Evolutionary conservation across 2,329 filamentous ascomycete genomes (phyloP), one percentile per base, ranked within the genome.

Genomic region (Cryphonectria parasitica): DNA sequence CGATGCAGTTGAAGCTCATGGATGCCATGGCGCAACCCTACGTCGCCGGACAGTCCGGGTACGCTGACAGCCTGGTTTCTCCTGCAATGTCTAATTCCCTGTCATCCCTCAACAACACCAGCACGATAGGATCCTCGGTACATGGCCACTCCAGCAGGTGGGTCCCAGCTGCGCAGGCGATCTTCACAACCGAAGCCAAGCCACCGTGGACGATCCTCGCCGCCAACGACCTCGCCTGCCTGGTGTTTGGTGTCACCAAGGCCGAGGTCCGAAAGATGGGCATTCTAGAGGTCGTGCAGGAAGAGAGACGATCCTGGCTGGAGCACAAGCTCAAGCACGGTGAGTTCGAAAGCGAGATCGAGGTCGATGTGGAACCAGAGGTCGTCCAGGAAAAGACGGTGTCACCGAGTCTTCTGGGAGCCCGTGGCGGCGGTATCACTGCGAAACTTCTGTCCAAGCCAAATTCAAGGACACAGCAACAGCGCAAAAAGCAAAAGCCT

Each of bases 191-290:
- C n/a, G 93, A 97, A 80, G 88, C 92, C 19, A 90, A 92, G 74
- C 88, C 93, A 11, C 96, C 95, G 3, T 99, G 94, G 92, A 99
- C 95, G 0, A 98, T 99, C 71, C 88, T 98, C 67, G 93, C 96
- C 3, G 96, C 96, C 65, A 99, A 99, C 78, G 96, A 99, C 79
- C 85, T 99, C 64, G 96, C 96, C 25, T 99, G 96, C 80, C 85
- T 99, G 60, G 91, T 98, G n/a, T 99, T 98, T 82, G 96, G 96
- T n/a, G 94, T 99, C 13, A 97, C 95, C n/a, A 93, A 94, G 77
- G 93, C 93, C 5, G 96, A 99, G 80, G 93, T 99, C 34, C 90
- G 94, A 69, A 98, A 94, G 78, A 90, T 98, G 84, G 95, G 96
- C 64, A 98, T 99, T 69, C 82, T 99, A 71, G 95, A 98, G 78